Percentiles rank a stretch among this genome's conserved stretches.
Conservation (phyloP, 106 monocot species). For the Xerophyta viscosa region DNA sequence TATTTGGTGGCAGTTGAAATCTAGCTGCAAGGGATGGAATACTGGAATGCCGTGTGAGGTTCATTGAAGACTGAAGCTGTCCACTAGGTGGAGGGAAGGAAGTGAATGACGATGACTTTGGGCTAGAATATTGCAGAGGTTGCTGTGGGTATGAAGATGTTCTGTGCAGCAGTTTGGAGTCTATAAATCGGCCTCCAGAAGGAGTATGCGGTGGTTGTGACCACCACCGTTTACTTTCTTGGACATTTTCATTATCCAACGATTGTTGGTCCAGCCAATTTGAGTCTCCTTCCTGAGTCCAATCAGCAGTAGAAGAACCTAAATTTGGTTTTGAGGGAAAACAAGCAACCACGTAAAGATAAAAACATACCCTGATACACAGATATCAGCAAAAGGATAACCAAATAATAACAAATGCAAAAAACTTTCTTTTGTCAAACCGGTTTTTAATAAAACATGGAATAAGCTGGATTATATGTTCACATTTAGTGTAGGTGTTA, state of each 20-base stretch:
- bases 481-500: too few relatives aligned
- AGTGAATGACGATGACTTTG: conserved; percentile 40
- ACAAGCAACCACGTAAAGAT: neutral
- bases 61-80: conserved; percentile 19
- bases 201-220: conserved; percentile 19
- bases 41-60: conserved; percentile 31
- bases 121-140: conserved; percentile 18
- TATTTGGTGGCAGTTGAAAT: conserved; percentile 18
- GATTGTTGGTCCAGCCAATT: conserved; percentile 21
- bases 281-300: conserved; percentile 25
- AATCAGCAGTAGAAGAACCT: conserved; percentile 50
- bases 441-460: too few relatives aligned
- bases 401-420: neutral
- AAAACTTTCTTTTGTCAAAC: too few relatives aligned
- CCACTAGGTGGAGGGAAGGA: conserved; percentile 53
- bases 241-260: conserved; percentile 33
- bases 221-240: conserved; percentile 37
- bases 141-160: conserved; percentile 35
- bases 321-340: neutral
- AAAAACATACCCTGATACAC: neutral
- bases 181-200: conserved; percentile 5
- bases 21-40: conserved; percentile 34
- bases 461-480: too few relatives aligned
- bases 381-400: neutral
- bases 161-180: conserved; percentile 26